Evolutionary conservation across 2,329 filamentous ascomycete species (phyloP), one percentile per base, ranked within the genome.

Genomic region (Nakataea oryzae): DNA sequence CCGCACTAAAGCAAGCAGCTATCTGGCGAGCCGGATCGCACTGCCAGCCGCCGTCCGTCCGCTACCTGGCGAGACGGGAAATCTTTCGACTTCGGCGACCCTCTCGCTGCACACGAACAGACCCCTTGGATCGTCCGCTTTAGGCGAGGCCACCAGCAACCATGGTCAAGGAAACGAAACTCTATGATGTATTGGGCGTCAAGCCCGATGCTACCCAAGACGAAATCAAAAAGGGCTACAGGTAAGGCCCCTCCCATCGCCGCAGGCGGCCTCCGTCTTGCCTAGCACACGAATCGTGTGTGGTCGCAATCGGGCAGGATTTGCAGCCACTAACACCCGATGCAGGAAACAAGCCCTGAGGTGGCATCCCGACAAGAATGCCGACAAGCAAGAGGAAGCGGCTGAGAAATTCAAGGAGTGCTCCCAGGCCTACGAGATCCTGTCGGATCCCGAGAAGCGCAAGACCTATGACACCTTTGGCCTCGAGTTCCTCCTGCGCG

Each of bases 281-380:
- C 34, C 58, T n/a, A 47, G n/a, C 21, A 41, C 26, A n/a, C 50
- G 34, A 59, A 59, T 27, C 34, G 41, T n/a, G 41, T n/a, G 41
- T 50, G 17, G 21, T n/a, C 21, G 17, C 41, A n/a, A 21, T 50
- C 11, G 41, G 41, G 41, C 41, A n/a, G 21, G 17, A 9, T n/a
- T 50, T n/a, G 21, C 17, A 50, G 41, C 11, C 29, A 28, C 58
- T 50, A 57, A 41, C 41, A 58, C 30, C 7, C 34, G 14, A 9
- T 47, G 65, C 73, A 91, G 89, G 66, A 96, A 96, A 81, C 84
- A 87, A 62, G 93, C 93, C 62, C 77, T 97, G 73, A 96, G 93
- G 78, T 93, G 86, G 77, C 95, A 99, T 72, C 95, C 95, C 8
- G 95, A 99, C 81, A 99, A 97, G 82, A 99, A 97, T 82, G 93